Conservation (phyloP, 148 eudicot species). For the Rhododendron ferrugineum region DNA sequence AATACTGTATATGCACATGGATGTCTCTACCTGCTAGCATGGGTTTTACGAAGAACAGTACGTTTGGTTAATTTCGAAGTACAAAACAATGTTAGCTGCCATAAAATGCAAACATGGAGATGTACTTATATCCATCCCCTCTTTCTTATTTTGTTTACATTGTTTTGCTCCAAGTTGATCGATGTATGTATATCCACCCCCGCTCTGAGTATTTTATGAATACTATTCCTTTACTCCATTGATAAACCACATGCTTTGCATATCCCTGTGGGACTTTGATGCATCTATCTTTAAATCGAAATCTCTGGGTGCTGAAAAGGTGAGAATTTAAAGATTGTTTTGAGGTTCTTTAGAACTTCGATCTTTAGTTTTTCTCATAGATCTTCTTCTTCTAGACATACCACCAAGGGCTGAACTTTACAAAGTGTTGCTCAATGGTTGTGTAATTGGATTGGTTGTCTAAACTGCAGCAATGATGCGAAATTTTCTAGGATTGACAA, state of each 20-base stretch:
- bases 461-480: not conserved
- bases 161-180: not conserved
- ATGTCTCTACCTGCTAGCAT: not conserved
- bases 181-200: not conserved
- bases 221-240: not conserved
- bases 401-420: not conserved
- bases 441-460: not conserved
- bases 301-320: not conserved
- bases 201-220: not conserved
- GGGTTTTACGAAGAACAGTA: not conserved
- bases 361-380: not conserved
- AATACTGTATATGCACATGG: not conserved
- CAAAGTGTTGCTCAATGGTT: not conserved
- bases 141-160: not conserved
- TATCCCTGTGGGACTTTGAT: not conserved
- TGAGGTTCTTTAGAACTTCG: not conserved
- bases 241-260: not conserved
- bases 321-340: not conserved
- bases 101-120: not conserved
- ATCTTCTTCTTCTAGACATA: not conserved
- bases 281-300: not conserved
- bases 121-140: not conserved
- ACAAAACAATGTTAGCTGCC: not conserved
- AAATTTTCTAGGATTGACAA: not conserved
- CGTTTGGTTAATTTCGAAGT: not conserved